These are phyloP conservation scores for Salix dunnii DNA, from an alignment of 345 rosid species.

Conservation along the genomic window DNA sequence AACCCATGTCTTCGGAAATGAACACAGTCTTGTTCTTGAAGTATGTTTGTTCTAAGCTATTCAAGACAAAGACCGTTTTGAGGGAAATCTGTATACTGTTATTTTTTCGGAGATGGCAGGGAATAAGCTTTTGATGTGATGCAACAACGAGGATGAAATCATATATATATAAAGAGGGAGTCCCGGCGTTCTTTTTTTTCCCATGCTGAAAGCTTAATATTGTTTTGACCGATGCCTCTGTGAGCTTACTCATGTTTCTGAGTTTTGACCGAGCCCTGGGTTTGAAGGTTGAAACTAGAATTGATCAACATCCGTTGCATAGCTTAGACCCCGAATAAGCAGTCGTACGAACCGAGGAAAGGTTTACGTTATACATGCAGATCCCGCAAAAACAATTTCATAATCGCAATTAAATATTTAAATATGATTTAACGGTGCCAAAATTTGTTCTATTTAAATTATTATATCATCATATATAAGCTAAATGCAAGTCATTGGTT, in stretches of 20 bases:
- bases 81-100: too few relatives aligned
- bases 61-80: too few relatives aligned
- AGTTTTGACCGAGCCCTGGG: constrained; percentile 1
- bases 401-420: too few relatives aligned
- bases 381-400: neutral
- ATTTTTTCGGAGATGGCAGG: neutral
- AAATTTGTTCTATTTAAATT: too few relatives aligned
- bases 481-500: neutral
- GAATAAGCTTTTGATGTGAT: neutral
- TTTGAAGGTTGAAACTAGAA: constrained; percentile 7
- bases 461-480: neutral
- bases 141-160: neutral
- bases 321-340: neutral
- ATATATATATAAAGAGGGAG: neutral
- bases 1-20: constrained; percentile 1
- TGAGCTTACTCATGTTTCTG: neutral
- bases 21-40: neutral
- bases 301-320: neutral
- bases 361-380: neutral
- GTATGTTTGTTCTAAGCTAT: too few relatives aligned
- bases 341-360: neutral
- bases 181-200: neutral
- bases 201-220: neutral
- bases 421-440: too few relatives aligned
- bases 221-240: neutral